Conservation (phyloP, 768 basidiomycete genomes). For the Naganishia randhawae region DNA sequence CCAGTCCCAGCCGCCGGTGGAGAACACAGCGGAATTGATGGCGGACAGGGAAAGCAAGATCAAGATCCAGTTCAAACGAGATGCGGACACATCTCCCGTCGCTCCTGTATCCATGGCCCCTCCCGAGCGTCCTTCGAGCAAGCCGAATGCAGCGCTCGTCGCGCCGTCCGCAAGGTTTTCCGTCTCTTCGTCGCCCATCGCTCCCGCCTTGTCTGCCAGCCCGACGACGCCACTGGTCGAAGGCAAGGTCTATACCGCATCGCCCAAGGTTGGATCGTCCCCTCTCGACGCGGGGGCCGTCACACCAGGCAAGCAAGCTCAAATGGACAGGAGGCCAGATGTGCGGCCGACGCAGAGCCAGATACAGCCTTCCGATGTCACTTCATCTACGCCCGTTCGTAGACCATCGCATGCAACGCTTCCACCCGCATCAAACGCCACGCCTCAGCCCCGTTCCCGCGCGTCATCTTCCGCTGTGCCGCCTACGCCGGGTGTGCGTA, state of each 20-base stretch:
- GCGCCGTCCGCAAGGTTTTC: neutral
- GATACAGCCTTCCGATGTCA: too few relatives aligned
- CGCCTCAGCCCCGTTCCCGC: conserved; percentile 2
- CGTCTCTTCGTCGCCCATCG: conserved; percentile 3
- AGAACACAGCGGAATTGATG: neutral
- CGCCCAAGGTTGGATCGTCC: conserved; percentile 5
- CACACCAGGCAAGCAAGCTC: conserved; percentile 5
- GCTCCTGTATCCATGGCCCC: neutral
- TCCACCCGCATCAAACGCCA: neutral
- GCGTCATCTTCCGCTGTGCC: conserved; percentile 4
- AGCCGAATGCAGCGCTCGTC: neutral
- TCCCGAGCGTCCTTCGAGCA: neutral
- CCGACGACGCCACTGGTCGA: conserved; percentile 8
- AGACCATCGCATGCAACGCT: conserved; percentile 1
- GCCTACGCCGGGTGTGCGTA: conserved; percentile 2
- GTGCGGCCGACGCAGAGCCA: neutral
- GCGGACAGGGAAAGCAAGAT: conserved; percentile 9
- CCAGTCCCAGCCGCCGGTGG: neutral
- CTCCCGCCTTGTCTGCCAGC: neutral
- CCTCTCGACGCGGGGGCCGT: neutral
- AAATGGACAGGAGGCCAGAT: neutral
- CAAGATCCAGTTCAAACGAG: conserved; percentile 19
- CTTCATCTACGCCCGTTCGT: neutral
- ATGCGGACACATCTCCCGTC: neutral
- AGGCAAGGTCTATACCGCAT: neutral